Conservation (phyloP, 2,329 filamentous ascomycete species). For the Aureobasidium sp. region DNA sequence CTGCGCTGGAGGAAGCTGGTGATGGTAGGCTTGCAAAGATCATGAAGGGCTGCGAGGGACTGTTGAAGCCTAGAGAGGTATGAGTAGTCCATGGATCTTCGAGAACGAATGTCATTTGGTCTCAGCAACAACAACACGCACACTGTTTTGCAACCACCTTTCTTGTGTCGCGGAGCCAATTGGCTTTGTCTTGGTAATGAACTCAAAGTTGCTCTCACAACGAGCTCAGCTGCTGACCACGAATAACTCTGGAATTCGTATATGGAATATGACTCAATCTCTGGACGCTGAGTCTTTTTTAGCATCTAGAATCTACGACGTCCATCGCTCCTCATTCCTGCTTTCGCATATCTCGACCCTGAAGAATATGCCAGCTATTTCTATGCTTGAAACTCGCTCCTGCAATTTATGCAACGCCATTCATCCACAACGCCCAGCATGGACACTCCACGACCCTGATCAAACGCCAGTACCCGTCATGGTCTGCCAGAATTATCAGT, state of each 20-base stretch:
- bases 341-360: no score
- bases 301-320: no score
- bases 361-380: no score
- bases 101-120: no score
- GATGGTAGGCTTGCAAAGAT: constrained; percentile 9
- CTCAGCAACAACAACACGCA: background rate
- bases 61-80: background rate
- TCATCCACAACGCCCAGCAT: no score
- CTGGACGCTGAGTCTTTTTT: no score
- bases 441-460: no score
- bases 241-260: background rate
- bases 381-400: background rate
- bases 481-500: background rate
- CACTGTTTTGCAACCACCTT: background rate
- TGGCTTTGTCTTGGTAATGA: background rate
- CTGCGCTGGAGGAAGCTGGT: constrained; percentile 1
- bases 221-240: background rate
- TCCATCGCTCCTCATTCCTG: no score
- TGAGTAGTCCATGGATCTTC: no score
- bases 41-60: background rate
- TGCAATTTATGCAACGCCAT: background rate
- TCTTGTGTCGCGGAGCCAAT: no score
- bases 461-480: background rate
- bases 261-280: background rate
- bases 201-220: background rate